A percentile compares a stretch with the other conserved stretches of the same genome.
Evolutionary conservation across 257 asterid genomes (phyloP).

Genomic region (Nicotiana tomentosiformis): DNA sequence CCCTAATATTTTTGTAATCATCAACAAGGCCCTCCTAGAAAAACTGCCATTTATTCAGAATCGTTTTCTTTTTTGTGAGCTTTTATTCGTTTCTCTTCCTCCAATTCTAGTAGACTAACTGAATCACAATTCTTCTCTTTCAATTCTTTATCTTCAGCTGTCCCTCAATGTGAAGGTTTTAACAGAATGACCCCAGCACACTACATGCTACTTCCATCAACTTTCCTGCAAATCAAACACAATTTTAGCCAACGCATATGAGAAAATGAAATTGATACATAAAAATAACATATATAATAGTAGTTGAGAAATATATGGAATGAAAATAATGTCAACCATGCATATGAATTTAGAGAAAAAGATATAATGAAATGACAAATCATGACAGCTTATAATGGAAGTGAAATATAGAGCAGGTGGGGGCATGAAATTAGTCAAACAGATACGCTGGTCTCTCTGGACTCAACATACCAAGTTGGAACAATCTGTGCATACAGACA

Average conservation of each 20-base stretch:
- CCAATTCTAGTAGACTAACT: not conserved
- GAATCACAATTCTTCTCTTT: constrained; percentile 12
- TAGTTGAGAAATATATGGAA: not conserved
- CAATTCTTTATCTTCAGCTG: constrained; percentile 5
- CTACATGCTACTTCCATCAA: constrained; percentile 80
- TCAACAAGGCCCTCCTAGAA: constrained; percentile 28
- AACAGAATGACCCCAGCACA: constrained; percentile 73
- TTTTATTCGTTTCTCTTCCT: not conserved
- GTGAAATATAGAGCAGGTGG: not conserved
- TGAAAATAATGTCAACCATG: not conserved
- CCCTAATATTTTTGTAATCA: constrained; percentile 26
- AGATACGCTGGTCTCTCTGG: constrained; percentile 36
- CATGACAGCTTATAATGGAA: not conserved
- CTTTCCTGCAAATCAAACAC: constrained; percentile 50
- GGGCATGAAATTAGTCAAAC: constrained; percentile 23
- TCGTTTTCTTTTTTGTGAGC: constrained; percentile 1
- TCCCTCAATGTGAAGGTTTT: constrained; percentile 18
- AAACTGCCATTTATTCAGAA: constrained; percentile 31
- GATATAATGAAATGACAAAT: not conserved
- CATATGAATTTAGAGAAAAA: no score
- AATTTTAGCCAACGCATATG: not conserved
- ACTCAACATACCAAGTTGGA: not conserved
- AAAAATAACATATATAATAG: not conserved
- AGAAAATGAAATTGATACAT: not conserved
- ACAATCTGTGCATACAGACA: not conserved